Base-by-base conservation (phyloP, 2,329 filamentous ascomycete genomes). In the Ciborinia camelliae region DNA sequence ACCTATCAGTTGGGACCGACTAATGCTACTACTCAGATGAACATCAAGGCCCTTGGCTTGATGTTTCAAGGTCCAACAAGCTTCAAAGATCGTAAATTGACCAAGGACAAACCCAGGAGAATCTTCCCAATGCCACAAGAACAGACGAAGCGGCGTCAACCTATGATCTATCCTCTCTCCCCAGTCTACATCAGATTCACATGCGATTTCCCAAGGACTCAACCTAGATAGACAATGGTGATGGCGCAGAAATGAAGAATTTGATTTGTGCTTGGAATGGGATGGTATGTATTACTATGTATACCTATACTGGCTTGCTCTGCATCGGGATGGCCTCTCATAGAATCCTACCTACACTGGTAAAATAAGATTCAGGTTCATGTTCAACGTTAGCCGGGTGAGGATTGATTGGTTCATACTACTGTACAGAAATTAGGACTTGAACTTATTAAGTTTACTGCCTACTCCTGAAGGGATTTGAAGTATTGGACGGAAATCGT, bases 201-300 rank as follows among this genome's bases (percentile, higher is more conserved):
- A n/a, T 26, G 30, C 41, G 41, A 45, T 26, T 45, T 32, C 35
- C n/a, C 41, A 26, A 28, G 50, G 43, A 43, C 47, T 47, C 55
- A 47, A 47, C 20, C 23, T n/a, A 23, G 26, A 23, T 18, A 61
- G 32, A 26, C 43, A 30, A 53, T 18, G 30, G 26, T n/a, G 15
- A 53, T 45, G 55, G 43, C 28, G 55, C 28, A 48, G 41, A 41
- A 32, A 50, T 32, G 28, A 26, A 48, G 32, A 23, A 50, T 20
- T 26, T 54, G 52, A 48, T 59, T 59, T 48, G 55, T 45, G 55
- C 39, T 59, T 39, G 52, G 52, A 20, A 53, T 12, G n/a, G n/a
- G n/a, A n/a, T n/a, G n/a, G n/a, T 50, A 37, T 53, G 51, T 28
- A 37, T 30, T 18, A 30, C 32, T 53, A 35, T n/a, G n/a, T n/a